These are phyloP conservation scores for Sechiopsis laciniata DNA, from an alignment of 306 rosid genomes.

Conservation along the genomic window DNA sequence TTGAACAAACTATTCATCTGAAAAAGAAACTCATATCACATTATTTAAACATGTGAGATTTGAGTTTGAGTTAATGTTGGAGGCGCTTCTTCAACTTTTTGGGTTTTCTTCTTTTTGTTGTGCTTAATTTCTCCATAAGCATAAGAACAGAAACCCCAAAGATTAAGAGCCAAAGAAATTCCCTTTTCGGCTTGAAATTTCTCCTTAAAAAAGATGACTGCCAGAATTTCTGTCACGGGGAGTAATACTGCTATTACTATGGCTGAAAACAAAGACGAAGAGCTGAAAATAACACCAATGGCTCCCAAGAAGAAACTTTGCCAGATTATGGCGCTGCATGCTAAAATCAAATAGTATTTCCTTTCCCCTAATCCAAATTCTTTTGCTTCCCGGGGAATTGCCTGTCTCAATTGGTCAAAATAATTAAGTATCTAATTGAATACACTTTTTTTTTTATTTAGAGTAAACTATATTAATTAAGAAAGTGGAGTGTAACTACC, in stretches of 20 bases:
- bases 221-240: conserved; percentile 53
- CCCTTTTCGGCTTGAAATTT: conserved; percentile 55
- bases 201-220: conserved; percentile 56
- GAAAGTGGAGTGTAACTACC: no score
- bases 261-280: conserved; percentile 61
- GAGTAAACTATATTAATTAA: no score
- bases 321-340: conserved; percentile 54
- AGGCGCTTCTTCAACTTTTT: background rate
- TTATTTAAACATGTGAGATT: conserved; percentile 16
- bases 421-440: no score
- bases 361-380: conserved; percentile 47
- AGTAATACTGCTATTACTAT: conserved; percentile 49
- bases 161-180: conserved; percentile 47
- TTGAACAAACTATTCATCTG: no score
- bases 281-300: conserved; percentile 63
- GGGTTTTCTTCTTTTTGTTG: conserved; percentile 20
- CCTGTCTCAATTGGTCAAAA: conserved; percentile 29
- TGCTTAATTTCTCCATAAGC: conserved; percentile 59
- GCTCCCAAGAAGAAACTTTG: conserved; percentile 74
- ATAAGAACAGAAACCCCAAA: conserved; percentile 68
- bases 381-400: conserved; percentile 58
- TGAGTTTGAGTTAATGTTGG: conserved; percentile 21
- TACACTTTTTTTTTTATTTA: no score
- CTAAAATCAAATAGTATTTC: conserved; percentile 50
- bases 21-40: no score